phyloP scores from a whole-genome alignment of 805 yeast genomes.

The Saturnispora galanensis region DNA sequence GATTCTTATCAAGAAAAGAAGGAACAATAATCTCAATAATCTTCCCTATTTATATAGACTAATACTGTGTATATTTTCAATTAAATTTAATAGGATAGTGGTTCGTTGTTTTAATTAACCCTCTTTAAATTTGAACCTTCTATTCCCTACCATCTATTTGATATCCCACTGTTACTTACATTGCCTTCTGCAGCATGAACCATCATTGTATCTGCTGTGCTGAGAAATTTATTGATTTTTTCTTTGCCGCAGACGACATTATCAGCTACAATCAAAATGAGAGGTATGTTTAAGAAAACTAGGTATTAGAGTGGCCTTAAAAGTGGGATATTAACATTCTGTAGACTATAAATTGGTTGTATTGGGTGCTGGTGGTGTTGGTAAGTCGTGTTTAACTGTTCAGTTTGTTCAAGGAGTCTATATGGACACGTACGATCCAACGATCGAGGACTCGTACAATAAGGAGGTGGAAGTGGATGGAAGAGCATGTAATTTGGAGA shows the following conservation, averaged over 20 bases:
- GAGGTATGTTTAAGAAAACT: conserved; percentile 6
- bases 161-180: too few species aligned
- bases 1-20: conserved; percentile 7
- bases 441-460: conserved; percentile 91
- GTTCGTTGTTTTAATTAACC: too few species aligned
- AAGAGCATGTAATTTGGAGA: conserved; percentile 75
- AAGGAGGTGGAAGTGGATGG: conserved; percentile 85
- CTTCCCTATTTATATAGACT: too few species aligned
- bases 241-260: too few species aligned
- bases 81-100: not conserved
- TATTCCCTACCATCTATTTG: too few species aligned
- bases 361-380: conserved; percentile 96
- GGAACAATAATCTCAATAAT: not conserved
- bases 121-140: too few species aligned
- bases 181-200: too few species aligned
- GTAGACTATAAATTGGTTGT: conserved; percentile 82
- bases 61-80: too few species aligned
- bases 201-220: too few species aligned
- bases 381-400: conserved; percentile 87
- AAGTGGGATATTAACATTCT: conserved; percentile 6
- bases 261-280: not conserved
- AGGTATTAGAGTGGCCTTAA: not conserved
- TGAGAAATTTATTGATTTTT: too few species aligned
- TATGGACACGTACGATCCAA: conserved; percentile 89
- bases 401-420: conserved; percentile 88